Evolutionary conservation across 106 monocot species (phyloP), one percentile per base, ranked within the genome.

Genomic region (Apostasia ramifera): DNA sequence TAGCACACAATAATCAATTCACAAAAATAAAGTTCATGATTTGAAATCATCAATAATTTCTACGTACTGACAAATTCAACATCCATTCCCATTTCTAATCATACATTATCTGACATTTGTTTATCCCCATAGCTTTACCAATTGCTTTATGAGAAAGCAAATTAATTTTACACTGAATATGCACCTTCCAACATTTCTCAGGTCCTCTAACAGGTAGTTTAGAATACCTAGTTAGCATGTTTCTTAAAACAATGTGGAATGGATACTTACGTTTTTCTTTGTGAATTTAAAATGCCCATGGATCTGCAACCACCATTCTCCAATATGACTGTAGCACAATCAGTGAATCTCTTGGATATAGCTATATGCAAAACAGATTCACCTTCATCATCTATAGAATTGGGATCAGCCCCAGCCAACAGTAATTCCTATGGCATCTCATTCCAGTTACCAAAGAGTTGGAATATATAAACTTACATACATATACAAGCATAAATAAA

Each of bases 271-370:
- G 98, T 98, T 83, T 98, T 98, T 51, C 63, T 85, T 8, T 90
- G 81, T 9, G 81, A 59, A 80, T 93, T 90, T 38, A 85, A 72
- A 77, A 87, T 79, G 55, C 85, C 62, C 98, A 98, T 93, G 66
- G 98, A 98, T 69, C 73, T 83, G 77, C 92, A 87, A 42, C 98
- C 98, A 68, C 98, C 90, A 88, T 93, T 83, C 80, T 90, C 90
- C 75, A 98, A 79, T 66, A 98, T 81, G 57, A 85, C 70, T 81
- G 85, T 81, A 74, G 98, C 92, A 82, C 98, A 98, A 59, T 98
- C 98, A 48, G 80, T 87, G 57, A 77, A 83, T 55, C 73, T 82
- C 72, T 79, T 98, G 64, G 85, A 67, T 70, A 98, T 73, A 12
- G 92, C 90, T 77, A 77, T 90, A 77, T 98, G 98, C 70, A 98